A percentile compares a stretch with the other conserved stretches of the same genome.
phyloP scores from a whole-genome alignment of 768 basidiomycete species.

The Clitopilus hobsonii region DNA sequence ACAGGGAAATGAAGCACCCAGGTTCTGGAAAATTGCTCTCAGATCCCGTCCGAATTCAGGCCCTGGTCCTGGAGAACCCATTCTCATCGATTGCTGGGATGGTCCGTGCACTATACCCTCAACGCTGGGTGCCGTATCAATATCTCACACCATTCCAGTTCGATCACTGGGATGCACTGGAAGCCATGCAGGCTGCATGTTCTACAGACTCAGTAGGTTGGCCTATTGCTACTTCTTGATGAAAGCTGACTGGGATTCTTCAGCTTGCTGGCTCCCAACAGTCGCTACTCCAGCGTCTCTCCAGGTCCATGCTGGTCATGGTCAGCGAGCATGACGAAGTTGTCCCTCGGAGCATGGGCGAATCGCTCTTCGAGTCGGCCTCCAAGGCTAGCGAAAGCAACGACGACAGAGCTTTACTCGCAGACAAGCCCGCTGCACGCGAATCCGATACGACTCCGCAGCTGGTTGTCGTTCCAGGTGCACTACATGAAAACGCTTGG shows the following conservation, averaged over 20 bases:
- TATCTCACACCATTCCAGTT: slow-evolving; percentile 37
- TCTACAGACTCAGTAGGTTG: neutral
- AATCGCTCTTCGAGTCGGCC: slow-evolving; percentile 14
- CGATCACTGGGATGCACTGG: slow-evolving; percentile 43
- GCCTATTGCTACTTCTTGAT: neutral
- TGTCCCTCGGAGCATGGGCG: slow-evolving; percentile 35
- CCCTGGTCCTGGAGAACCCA: slow-evolving; percentile 46
- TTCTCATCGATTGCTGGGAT: slow-evolving; percentile 42
- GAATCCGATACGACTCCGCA: neutral
- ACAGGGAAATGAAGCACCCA: neutral
- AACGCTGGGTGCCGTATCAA: slow-evolving; percentile 44
- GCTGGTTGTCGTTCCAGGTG: slow-evolving; percentile 3
- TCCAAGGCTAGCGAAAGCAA: neutral
- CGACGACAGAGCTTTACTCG: neutral
- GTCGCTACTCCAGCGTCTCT: slow-evolving; percentile 12
- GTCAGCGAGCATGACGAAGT: slow-evolving; percentile 43
- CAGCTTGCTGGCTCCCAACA: neutral
- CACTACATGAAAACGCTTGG: slow-evolving; percentile 19
- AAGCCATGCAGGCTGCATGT: slow-evolving; percentile 12
- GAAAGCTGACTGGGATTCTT: neutral
- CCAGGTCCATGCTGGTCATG: slow-evolving; percentile 25
- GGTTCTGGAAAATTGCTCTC: neutral
- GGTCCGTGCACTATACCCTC: slow-evolving; percentile 42
- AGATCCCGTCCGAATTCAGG: slow-evolving; percentile 18
- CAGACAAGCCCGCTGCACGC: neutral